Conservation (phyloP, 1,284 basidiomycete genomes). For the Microbotryum silenes-acaulis region DNA sequence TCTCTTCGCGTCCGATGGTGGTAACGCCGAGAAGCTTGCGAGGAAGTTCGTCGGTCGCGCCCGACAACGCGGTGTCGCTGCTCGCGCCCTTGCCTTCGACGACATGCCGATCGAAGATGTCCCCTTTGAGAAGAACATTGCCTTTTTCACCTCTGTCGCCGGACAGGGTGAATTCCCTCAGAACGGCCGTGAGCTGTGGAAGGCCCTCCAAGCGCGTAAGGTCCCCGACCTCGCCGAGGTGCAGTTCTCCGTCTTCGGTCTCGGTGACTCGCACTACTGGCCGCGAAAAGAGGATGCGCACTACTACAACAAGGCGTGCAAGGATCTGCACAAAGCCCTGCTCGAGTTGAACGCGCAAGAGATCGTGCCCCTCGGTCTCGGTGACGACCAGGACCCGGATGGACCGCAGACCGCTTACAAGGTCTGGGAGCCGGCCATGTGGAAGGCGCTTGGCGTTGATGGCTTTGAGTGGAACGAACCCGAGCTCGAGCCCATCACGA, state of each 20-base stretch:
- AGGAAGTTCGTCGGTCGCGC: slow-evolving; percentile 78
- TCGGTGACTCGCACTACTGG: slow-evolving; percentile 99
- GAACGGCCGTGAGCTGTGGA: slow-evolving; percentile 86
- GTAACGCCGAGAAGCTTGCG: slow-evolving; percentile 89
- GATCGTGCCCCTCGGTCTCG: slow-evolving; percentile 66
- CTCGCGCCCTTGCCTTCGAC: slow-evolving; percentile 64
- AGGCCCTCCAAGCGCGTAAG: slow-evolving; percentile 55
- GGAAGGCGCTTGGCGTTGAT: slow-evolving; percentile 93
- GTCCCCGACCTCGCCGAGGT: slow-evolving; percentile 49
- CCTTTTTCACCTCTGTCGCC: slow-evolving; percentile 90
- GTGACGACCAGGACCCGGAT: slow-evolving; percentile 96
- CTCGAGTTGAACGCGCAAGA: slow-evolving; percentile 62
- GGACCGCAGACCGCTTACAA: slow-evolving; percentile 95
- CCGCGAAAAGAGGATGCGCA: slow-evolving; percentile 90
- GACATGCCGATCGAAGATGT: slow-evolving; percentile 67
- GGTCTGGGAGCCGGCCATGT: slow-evolving; percentile 81
- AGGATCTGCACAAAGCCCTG: slow-evolving; percentile 76
- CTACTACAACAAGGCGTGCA: slow-evolving; percentile 95
- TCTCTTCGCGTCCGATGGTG: slow-evolving; percentile 88
- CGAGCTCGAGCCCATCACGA: slow-evolving; percentile 94
- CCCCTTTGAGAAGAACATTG: slow-evolving; percentile 59
- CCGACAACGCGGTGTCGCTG: slow-evolving; percentile 74
- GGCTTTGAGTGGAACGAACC: slow-evolving; percentile 79
- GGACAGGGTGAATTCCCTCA: slow-evolving; percentile 97
- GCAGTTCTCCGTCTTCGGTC: slow-evolving; percentile 77